Evolutionary conservation across 2,329 filamentous ascomycete species (phyloP).

Genomic region (Talaromyces sp.): DNA sequence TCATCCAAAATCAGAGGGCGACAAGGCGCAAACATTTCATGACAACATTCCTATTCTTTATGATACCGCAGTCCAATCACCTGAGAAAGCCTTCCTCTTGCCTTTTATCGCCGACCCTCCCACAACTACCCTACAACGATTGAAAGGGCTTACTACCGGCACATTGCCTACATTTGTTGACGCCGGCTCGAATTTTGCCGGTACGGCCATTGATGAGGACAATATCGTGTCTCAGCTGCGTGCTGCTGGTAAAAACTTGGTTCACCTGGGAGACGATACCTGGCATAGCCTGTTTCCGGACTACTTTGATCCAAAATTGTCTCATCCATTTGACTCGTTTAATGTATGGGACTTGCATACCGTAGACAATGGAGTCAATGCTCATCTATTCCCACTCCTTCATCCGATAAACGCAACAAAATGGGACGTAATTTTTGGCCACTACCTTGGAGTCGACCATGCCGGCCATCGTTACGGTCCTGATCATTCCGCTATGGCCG

Average conservation of each 20-base stretch:
- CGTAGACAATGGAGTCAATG: constrained; percentile 88
- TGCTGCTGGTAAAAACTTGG: constrained; percentile 67
- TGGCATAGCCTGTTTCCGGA: constrained; percentile 90
- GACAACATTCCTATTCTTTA: constrained; percentile 83
- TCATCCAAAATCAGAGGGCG: constrained; percentile 39
- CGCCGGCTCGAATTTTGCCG: constrained; percentile 89
- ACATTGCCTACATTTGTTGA: constrained; percentile 94
- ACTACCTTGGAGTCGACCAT: constrained; percentile 93
- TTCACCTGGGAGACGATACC: constrained; percentile 95
- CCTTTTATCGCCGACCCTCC: constrained; percentile 97
- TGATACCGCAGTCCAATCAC: constrained; percentile 68
- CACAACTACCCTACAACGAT: constrained; percentile 82
- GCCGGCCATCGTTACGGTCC: constrained; percentile 95
- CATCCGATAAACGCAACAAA: constrained; percentile 57
- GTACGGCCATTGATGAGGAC: constrained; percentile 93
- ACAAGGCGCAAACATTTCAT: constrained; percentile 63
- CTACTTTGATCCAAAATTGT: constrained; percentile 86
- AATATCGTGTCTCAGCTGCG: constrained; percentile 63
- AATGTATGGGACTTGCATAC: constrained; percentile 98
- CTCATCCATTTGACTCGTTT: constrained; percentile 88
- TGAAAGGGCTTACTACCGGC: constrained; percentile 92
- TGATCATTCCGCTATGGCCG: constrained; percentile 83
- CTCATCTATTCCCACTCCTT: constrained; percentile 76
- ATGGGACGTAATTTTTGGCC: constrained; percentile 94
- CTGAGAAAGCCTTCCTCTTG: constrained; percentile 78